Evolutionary conservation across 1,139 yeast genomes (phyloP).

Genomic region (Scheffersomyces stambukii): DNA sequence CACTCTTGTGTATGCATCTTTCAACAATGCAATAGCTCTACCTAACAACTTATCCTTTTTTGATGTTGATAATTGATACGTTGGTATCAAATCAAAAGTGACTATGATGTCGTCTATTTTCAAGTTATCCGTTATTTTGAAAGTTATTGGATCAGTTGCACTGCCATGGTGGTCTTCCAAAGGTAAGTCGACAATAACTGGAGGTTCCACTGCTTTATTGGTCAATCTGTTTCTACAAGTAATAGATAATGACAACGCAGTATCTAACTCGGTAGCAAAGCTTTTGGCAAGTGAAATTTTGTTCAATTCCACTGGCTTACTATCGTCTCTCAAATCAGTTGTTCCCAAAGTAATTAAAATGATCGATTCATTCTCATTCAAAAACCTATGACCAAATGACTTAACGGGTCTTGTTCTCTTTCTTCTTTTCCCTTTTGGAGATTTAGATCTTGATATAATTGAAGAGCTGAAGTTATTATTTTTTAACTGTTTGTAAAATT

Average conservation of each 20-base stretch:
- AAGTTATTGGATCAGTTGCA: conserved; percentile 78
- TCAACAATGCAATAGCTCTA: conserved; percentile 77
- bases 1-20: conserved; percentile 60
- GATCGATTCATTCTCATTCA: conserved; percentile 60
- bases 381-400: conserved; percentile 81
- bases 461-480: conserved; percentile 19
- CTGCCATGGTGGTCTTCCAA: conserved; percentile 73
- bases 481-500: conserved; percentile 40
- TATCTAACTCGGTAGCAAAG: conserved; percentile 78
- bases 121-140: conserved; percentile 52
- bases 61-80: conserved; percentile 60
- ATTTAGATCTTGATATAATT: conserved; percentile 22
- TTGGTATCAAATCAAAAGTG: conserved; percentile 88
- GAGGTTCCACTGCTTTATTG: conserved; percentile 52
- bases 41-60: conserved; percentile 68
- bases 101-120: conserved; percentile 56
- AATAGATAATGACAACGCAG: conserved; percentile 77
- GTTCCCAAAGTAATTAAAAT: conserved; percentile 82
- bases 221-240: conserved; percentile 47
- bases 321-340: conserved; percentile 63
- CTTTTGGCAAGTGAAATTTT: conserved; percentile 71
- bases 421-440: conserved; percentile 21
- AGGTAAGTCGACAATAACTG: conserved; percentile 75
- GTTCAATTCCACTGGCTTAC: conserved; percentile 66
- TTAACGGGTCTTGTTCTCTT: conserved; percentile 52